Percentiles rank a stretch among this genome's conserved stretches.
phyloP scores from a whole-genome alignment of 106 monocot genomes.

The Dioscorea alata region DNA sequence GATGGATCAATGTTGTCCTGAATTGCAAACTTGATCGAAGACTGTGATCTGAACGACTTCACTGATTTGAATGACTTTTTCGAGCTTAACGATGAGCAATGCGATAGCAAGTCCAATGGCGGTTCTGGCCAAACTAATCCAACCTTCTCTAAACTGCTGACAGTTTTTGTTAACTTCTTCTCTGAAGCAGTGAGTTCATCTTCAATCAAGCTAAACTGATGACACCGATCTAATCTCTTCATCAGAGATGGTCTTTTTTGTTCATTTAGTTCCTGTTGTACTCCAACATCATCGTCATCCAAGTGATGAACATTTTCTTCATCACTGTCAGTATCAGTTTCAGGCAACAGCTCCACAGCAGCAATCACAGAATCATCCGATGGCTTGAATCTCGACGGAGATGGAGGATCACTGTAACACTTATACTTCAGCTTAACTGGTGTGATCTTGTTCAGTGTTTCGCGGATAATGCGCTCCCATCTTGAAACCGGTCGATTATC shows the following conservation, averaged over 20 bases:
- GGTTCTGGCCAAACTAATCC: conserved; percentile 91
- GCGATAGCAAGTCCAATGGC: conserved; percentile 48
- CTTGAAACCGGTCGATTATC: conserved; percentile 50
- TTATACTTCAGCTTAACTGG: conserved; percentile 47
- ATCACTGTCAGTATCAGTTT: conserved; percentile 48
- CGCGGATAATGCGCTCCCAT: conserved; percentile 86
- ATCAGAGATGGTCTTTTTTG: background rate
- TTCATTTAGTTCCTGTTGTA: conserved; percentile 4
- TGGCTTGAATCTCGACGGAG: conserved; percentile 84
- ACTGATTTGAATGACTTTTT: conserved; percentile 28
- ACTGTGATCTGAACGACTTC: conserved; percentile 40
- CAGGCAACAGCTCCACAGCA: conserved; percentile 36
- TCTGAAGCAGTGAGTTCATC: conserved; percentile 13
- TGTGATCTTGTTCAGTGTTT: conserved; percentile 41
- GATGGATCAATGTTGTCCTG: conserved; percentile 5
- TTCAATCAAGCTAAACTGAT: conserved; percentile 27
- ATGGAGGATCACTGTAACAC: conserved; percentile 72
- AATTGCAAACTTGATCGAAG: conserved; percentile 25
- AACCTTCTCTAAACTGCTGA: conserved; percentile 67
- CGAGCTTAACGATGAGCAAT: conserved; percentile 5
- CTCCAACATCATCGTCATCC: conserved; percentile 7
- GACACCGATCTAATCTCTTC: conserved; percentile 35
- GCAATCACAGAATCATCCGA: conserved; percentile 19
- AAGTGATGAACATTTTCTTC: conserved; percentile 27
- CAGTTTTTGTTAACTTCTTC: conserved; percentile 42